phyloP scores from a whole-genome alignment of 306 rosid species.

The Ochetophila trinervis region DNA sequence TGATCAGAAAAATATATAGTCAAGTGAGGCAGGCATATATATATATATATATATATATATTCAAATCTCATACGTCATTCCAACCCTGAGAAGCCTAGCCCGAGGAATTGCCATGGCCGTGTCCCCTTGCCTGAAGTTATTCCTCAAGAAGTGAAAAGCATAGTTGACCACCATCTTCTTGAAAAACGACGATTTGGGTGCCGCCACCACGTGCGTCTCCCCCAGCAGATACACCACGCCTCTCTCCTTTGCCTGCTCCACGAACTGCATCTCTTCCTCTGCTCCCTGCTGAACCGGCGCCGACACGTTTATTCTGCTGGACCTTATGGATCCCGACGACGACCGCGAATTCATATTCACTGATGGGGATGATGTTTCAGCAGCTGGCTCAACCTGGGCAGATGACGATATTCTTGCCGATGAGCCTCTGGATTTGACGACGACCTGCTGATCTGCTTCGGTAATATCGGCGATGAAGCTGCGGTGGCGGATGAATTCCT shows the following conservation, averaged over 20 bases:
- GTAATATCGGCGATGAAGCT: too few species aligned
- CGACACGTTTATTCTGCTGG: slow-evolving; percentile 13
- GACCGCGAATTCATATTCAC: too few species aligned
- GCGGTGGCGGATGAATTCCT: slow-evolving; percentile 44
- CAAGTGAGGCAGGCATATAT: too few species aligned
- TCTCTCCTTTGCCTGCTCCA: slow-evolving; percentile 50
- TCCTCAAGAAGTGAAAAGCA: slow-evolving; percentile 57
- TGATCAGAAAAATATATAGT: too few species aligned
- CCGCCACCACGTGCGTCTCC: slow-evolving; percentile 69
- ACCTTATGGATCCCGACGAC: slow-evolving; percentile 8
- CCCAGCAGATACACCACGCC: slow-evolving; percentile 73
- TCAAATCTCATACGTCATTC: slow-evolving; percentile 52
- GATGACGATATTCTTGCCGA: background rate
- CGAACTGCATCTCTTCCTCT: slow-evolving; percentile 51
- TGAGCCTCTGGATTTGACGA: too few species aligned
- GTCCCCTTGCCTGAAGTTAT: slow-evolving; percentile 65
- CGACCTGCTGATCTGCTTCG: too few species aligned
- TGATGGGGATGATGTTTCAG: background rate
- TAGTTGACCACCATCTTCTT: slow-evolving; percentile 63
- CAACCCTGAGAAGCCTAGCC: slow-evolving; percentile 61
- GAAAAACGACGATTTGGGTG: slow-evolving; percentile 51
- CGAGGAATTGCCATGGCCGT: slow-evolving; percentile 43
- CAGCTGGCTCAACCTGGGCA: slow-evolving; percentile 1
- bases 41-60: background rate
- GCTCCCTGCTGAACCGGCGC: slow-evolving; percentile 31